Evolutionary conservation across 192 early-diverging fungal species (phyloP).

Genomic region (Linnemannia hyalina): DNA sequence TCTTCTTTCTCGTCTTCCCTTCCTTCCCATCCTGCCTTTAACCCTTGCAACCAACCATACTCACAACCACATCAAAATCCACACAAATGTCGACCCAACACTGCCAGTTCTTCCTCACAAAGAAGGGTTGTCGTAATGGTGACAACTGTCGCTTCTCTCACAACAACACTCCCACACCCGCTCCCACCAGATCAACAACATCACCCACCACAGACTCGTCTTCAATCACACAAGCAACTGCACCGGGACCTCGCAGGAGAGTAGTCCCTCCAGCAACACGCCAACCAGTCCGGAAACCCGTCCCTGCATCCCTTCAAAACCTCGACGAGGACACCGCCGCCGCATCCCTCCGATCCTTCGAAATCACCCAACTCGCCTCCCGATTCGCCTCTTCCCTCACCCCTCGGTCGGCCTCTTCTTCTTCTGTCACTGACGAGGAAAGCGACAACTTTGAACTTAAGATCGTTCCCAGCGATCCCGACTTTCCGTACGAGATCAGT

Average conservation of each 20-base stretch:
- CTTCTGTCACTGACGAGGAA: not conserved
- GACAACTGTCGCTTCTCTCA: conserved; percentile 24
- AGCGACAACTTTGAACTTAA: conserved; percentile 21
- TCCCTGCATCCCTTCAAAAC: conserved; percentile 24
- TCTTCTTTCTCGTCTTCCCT: not conserved
- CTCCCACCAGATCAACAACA: not conserved
- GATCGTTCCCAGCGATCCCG: conserved; percentile 72
- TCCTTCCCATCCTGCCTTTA: not conserved
- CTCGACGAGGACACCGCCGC: conserved; percentile 2
- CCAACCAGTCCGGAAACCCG: conserved; percentile 30
- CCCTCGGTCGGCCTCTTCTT: not conserved
- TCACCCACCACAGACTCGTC: not conserved
- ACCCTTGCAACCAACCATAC: too few relatives aligned
- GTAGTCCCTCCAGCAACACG: not conserved
- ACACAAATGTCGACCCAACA: not conserved
- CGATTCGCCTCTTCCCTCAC: conserved; percentile 20
- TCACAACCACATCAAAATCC: not conserved
- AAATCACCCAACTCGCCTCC: conserved; percentile 33
- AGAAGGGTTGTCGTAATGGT: conserved; percentile 37
- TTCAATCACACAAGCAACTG: not conserved
- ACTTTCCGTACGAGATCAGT: conserved; percentile 84
- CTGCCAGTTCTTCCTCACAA: conserved; percentile 28
- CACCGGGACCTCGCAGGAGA: not conserved
- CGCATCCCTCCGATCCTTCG: conserved; percentile 17
- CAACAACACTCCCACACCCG: not conserved